Conservation (phyloP, 768 basidiomycete species). For the Suillus americanus region DNA sequence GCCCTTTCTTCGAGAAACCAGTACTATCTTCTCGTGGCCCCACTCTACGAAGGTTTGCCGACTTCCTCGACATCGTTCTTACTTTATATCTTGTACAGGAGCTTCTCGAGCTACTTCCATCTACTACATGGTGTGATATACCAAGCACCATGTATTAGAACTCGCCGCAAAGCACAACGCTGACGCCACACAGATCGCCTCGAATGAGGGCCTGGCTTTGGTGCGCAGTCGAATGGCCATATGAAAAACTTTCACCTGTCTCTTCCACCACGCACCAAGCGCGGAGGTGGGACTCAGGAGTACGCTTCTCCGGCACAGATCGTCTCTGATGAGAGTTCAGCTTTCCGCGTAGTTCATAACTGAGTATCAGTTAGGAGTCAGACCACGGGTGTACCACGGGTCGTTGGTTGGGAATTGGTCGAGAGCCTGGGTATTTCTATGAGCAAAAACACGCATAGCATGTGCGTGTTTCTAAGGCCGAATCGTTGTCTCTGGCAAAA, state of each 20-base stretch:
- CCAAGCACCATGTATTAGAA: too few relatives aligned
- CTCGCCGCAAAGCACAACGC: too few relatives aligned
- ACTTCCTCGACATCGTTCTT: background rate
- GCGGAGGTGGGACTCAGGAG: too few relatives aligned
- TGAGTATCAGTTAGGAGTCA: background rate
- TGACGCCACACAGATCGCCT: too few relatives aligned
- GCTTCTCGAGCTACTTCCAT: background rate
- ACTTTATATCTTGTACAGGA: background rate
- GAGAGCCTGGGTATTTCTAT: background rate
- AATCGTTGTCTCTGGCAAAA: background rate
- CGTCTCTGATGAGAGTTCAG: too few relatives aligned
- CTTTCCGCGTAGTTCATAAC: background rate
- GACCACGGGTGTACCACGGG: background rate
- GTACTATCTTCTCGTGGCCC: background rate
- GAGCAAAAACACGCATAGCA: background rate
- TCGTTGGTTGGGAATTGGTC: background rate
- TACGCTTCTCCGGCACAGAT: too few relatives aligned
- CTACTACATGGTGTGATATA: too few relatives aligned
- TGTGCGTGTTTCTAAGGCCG: background rate
- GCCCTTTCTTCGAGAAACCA: background rate
- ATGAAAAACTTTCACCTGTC: too few relatives aligned
- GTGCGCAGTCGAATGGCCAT: too few relatives aligned
- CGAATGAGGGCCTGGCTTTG: too few relatives aligned
- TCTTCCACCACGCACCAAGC: too few relatives aligned
- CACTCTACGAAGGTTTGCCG: background rate